These are phyloP conservation scores for Penicillium fuscoglaucum DNA, from an alignment of 2,329 filamentous ascomycete species.

Conservation along the genomic window DNA sequence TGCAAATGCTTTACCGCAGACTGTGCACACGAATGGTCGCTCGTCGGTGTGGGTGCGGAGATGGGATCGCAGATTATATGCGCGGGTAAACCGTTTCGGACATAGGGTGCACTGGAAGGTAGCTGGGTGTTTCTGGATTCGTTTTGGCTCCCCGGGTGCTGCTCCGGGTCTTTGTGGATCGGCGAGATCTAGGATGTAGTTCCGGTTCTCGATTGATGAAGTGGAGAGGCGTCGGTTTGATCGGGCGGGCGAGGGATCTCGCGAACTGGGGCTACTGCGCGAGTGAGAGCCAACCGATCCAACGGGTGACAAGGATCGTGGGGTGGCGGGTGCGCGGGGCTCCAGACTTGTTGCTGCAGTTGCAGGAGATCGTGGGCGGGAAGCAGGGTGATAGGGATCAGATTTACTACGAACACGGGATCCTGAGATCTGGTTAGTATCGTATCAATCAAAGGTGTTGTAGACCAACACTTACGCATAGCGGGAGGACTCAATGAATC, in stretches of 20 bases:
- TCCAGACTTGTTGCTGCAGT: slow-evolving; percentile 35
- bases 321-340: slow-evolving; percentile 31
- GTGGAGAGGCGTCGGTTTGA: slow-evolving; percentile 48
- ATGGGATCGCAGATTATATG: slow-evolving; percentile 95
- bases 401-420: slow-evolving; percentile 62
- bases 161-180: slow-evolving; percentile 79
- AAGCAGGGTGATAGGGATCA: slow-evolving; percentile 55
- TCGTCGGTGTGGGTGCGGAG: slow-evolving; percentile 96
- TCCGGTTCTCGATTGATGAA: slow-evolving; percentile 57
- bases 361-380: slow-evolving; percentile 40
- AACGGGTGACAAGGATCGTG: slow-evolving; percentile 49
- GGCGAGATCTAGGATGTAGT: slow-evolving; percentile 85
- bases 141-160: slow-evolving; percentile 63
- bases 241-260: slow-evolving; percentile 47
- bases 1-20: slow-evolving; percentile 96
- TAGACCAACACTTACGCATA: slow-evolving; percentile 46
- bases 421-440: slow-evolving; percentile 39
- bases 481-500: slow-evolving; percentile 81
- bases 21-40: slow-evolving; percentile 92
- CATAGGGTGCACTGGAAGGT: slow-evolving; percentile 94
- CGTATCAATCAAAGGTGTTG: not conserved
- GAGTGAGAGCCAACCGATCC: slow-evolving; percentile 33
- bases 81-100: slow-evolving; percentile 92
- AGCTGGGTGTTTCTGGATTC: slow-evolving; percentile 95
- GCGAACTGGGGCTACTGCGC: slow-evolving; percentile 44